These are phyloP conservation scores for Lithocarpus polystachyus DNA, from an alignment of 306 rosid genomes.

Conservation along the genomic window DNA sequence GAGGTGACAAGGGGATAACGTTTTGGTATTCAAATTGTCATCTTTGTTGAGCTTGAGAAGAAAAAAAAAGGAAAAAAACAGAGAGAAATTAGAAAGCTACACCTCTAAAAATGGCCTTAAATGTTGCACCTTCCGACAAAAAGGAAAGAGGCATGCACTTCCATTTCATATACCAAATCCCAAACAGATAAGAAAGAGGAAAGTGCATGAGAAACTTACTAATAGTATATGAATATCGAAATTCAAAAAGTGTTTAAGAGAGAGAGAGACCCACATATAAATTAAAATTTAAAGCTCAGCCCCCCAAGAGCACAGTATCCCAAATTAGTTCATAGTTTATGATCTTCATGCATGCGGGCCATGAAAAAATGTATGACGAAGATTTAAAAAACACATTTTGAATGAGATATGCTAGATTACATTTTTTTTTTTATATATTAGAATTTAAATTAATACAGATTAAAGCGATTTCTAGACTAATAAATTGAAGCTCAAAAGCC, in stretches of 20 bases:
- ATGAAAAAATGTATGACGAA: neutral
- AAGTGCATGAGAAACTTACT: neutral
- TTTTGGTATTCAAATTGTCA: too few relatives aligned
- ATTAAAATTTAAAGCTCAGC: too few relatives aligned
- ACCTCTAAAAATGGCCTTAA: too few relatives aligned
- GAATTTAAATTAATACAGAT: neutral
- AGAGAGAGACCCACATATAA: neutral
- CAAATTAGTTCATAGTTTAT: neutral
- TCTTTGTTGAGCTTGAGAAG: too few relatives aligned
- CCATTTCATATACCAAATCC: too few relatives aligned
- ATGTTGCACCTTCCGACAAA: too few relatives aligned
- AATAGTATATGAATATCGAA: neutral
- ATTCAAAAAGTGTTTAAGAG: neutral
- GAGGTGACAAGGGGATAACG: too few relatives aligned
- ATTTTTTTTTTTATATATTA: neutral
- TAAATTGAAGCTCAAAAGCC: constrained; percentile 8
- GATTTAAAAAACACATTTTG: neutral
- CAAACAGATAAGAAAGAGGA: neutral
- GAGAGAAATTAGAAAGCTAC: too few relatives aligned
- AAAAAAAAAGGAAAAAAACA: too few relatives aligned
- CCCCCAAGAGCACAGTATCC: neutral
- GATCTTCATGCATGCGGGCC: neutral
- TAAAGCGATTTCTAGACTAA: neutral
- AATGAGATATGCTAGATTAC: neutral
- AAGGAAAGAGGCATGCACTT: too few relatives aligned